A percentile compares a stretch with the other conserved stretches of the same genome.
phyloP scores from a whole-genome alignment of 1,284 basidiomycete species.

The Ceratobasidium sp. region DNA sequence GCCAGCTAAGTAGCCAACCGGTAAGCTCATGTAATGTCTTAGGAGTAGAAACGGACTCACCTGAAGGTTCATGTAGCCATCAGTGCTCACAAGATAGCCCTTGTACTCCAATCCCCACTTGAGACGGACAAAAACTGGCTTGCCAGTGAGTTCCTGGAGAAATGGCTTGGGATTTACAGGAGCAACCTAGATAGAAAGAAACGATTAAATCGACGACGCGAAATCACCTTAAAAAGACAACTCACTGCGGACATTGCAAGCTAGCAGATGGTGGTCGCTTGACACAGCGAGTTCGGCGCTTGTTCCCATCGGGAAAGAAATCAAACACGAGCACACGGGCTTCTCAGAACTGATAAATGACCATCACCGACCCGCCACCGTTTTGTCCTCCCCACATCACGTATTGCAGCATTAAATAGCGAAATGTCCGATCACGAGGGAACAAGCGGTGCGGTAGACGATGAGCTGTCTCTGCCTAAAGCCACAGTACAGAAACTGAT shows the following conservation, averaged over 20 bases:
- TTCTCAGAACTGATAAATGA: conserved; percentile 41
- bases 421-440: conserved; percentile 90
- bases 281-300: conserved; percentile 26
- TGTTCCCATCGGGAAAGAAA: conserved; percentile 8
- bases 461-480: conserved; percentile 95
- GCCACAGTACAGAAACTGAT: conserved; percentile 99
- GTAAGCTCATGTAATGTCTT: not conserved
- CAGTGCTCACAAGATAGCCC: conserved; percentile 98
- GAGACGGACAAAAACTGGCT: conserved; percentile 93
- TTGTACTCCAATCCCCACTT: conserved; percentile 99
- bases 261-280: conserved; percentile 16
- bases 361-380: conserved; percentile 33
- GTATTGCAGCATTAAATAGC: conserved; percentile 30
- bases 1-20: conserved; percentile 75
- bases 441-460: conserved; percentile 77
- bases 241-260: conserved; percentile 38
- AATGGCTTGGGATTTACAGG: conserved; percentile 99
- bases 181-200: conserved; percentile 70
- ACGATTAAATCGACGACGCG: not conserved
- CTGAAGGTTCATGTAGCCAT: conserved; percentile 99
- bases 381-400: conserved; percentile 21
- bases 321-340: conserved; percentile 42
- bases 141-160: conserved; percentile 97
- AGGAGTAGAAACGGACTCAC: conserved; percentile 63
- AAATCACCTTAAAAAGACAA: not conserved